Percentiles rank a stretch among this genome's conserved stretches.
These are phyloP conservation scores for Kalaharituber pfeilii DNA, from an alignment of 2,329 filamentous ascomycete genomes.

Conservation along the genomic window DNA sequence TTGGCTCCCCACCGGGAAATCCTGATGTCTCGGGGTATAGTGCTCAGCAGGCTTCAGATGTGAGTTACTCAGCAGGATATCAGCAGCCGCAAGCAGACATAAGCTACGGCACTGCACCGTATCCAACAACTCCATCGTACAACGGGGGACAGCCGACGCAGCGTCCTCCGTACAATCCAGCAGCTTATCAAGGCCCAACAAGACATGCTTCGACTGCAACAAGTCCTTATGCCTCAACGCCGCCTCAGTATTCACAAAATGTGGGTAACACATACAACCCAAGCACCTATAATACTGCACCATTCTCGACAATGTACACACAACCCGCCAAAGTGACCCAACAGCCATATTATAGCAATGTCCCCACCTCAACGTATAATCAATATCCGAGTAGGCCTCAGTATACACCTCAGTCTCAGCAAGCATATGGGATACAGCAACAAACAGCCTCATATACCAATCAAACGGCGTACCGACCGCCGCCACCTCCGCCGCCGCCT, in stretches of 20 bases:
- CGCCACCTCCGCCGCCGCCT: constrained; percentile 17
- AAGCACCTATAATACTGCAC: constrained; percentile 14
- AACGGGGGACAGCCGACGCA: constrained; percentile 21
- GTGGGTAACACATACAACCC: constrained; percentile 15
- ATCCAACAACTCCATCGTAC: constrained; percentile 18
- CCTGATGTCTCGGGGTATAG: constrained; percentile 10
- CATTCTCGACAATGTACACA: constrained; percentile 15
- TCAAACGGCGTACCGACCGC: constrained; percentile 16
- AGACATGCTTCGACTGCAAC: constrained; percentile 21
- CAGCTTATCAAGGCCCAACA: constrained; percentile 30
- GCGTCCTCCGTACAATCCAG: constrained; percentile 35
- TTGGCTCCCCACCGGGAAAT: constrained; percentile 15
- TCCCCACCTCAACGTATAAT: constrained; percentile 5
- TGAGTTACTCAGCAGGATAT: constrained; percentile 12
- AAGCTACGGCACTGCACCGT: constrained; percentile 7
- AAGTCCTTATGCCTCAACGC: constrained; percentile 6
- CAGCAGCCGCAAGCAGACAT: constrained; percentile 8
- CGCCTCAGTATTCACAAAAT: constrained; percentile 14
- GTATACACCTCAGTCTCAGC: constrained; percentile 13
- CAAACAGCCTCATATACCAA: constrained; percentile 16
- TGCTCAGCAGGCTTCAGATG: not conserved
- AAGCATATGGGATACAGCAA: constrained; percentile 9
- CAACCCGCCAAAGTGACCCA: constrained; percentile 6
- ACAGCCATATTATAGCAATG: not conserved
- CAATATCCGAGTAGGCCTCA: constrained; percentile 15